Evolutionary conservation across 1,284 basidiomycete species (phyloP), one percentile per base, ranked within the genome.

Genomic region (Phellinidium pouzarii): DNA sequence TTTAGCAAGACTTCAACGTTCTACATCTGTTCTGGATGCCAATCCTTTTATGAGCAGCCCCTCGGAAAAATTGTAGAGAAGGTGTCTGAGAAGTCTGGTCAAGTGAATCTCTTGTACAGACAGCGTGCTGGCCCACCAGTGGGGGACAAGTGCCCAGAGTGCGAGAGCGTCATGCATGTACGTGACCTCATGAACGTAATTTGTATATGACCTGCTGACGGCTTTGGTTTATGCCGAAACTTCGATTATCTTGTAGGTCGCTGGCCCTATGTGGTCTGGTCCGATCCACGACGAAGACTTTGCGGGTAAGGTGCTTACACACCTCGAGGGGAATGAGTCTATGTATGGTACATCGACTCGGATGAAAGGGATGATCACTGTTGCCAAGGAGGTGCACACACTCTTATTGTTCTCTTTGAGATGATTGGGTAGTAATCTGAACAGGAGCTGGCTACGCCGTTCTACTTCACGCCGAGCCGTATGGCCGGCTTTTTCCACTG

Each of bases 231-330:
- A n/a, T n/a, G n/a, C n/a, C n/a, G n/a, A n/a, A n/a, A n/a, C 27
- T 23, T 44, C 31, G n/a, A 50, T 44, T 44, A 31, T 19, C 29
- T 22, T 26, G 27, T 52, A 89, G 87, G 64, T 94, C 25, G 92
- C 90, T 19, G 95, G 95, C 0, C 95, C 95, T 0, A 94, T 99
- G 90, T 99, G 95, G 95, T 82, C 89, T 12, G 94, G 88, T 1
- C 79, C 87, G 0, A 71, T 99, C 20, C 95, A 99, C 63, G 80
- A 94, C 63, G 63, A 71, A 1, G 72, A 71, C 0, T 99, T 98
- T 62, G 78, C 92, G 25, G 65, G 71, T 8, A 79, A 81, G 57
- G 81, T 95, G 6, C 71, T 98, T n/a, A 71, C 78, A 23, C 87
- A 91, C 60, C 72, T 96, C 6, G 79, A 88, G 58, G 68, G 63